These are phyloP conservation scores for Termitomyces sp. DNA, from an alignment of 768 basidiomycete genomes.

Conservation along the genomic window DNA sequence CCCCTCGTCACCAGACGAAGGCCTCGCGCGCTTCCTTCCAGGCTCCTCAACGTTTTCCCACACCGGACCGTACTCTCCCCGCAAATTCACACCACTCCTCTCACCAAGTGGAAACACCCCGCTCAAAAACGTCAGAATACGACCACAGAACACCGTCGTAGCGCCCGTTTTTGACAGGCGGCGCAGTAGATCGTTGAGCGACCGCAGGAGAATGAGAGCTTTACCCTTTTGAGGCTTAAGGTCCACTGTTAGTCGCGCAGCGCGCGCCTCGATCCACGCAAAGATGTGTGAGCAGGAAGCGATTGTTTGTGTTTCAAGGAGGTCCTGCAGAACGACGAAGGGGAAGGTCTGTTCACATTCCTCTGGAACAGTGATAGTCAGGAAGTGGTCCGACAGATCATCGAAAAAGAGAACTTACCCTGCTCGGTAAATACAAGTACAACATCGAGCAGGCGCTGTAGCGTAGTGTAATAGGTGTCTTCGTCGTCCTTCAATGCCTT, in stretches of 20 bases:
- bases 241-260: conserved; percentile 62
- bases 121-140: conserved; percentile 83
- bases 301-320: conserved; percentile 84
- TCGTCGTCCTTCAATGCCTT: conserved; percentile 45
- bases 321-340: conserved; percentile 69
- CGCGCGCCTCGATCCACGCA: conserved; percentile 78
- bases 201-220: conserved; percentile 77
- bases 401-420: conserved; percentile 35
- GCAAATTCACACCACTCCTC: conserved; percentile 84
- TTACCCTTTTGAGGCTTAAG: conserved; percentile 87
- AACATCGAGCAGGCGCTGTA: conserved; percentile 64
- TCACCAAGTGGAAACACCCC: conserved; percentile 85
- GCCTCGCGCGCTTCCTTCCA: conserved; percentile 25
- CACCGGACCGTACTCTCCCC: conserved; percentile 78
- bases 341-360: conserved; percentile 75
- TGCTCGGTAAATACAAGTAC: conserved; percentile 73
- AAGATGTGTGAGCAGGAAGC: conserved; percentile 82
- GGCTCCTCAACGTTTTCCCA: conserved; percentile 63
- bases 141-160: conserved; percentile 83
- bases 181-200: conserved; percentile 81
- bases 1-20: conserved; percentile 16
- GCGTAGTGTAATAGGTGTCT: conserved; percentile 53
- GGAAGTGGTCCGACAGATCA: neutral
- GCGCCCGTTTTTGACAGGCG: conserved; percentile 82
- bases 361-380: conserved; percentile 33